Evolutionary conservation across 345 rosid genomes (phyloP).

Genomic region (Cochlearia excelsa): DNA sequence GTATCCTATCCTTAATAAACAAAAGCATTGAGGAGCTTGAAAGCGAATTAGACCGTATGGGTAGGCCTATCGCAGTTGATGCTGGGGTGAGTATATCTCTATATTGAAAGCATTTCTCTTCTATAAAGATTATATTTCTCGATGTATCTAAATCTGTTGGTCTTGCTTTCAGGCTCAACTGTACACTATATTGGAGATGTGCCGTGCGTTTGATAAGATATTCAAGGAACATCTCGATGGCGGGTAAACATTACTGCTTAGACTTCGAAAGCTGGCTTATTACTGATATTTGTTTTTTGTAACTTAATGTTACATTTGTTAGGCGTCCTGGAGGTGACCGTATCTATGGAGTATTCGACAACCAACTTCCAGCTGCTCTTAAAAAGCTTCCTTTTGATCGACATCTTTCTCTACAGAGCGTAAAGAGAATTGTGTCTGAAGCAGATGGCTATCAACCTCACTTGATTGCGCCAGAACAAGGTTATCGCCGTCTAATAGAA

Average conservation of each 20-base stretch:
- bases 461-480: constrained; percentile 86
- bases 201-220: constrained; percentile 81
- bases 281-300: background rate
- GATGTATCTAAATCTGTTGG: constrained; percentile 17
- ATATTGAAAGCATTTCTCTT: background rate
- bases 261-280: background rate
- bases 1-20: constrained; percentile 80
- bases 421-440: constrained; percentile 69
- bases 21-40: constrained; percentile 88
- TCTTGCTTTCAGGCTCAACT: constrained; percentile 62
- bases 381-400: constrained; percentile 89
- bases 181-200: constrained; percentile 71
- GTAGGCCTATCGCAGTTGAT: constrained; percentile 84
- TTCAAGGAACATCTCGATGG: constrained; percentile 97
- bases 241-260: constrained; percentile 50
- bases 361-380: constrained; percentile 85
- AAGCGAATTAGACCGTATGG: constrained; percentile 80
- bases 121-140: background rate
- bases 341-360: constrained; percentile 77
- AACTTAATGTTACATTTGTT: constrained; percentile 14
- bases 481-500: constrained; percentile 72
- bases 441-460: constrained; percentile 93
- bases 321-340: constrained; percentile 91
- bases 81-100: constrained; percentile 66
- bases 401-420: constrained; percentile 75